A percentile compares a stretch with the other conserved stretches of the same genome.
These are phyloP conservation scores for Penicillium parvum DNA, from an alignment of 495 filamentous ascomycete genomes.

Conservation along the genomic window DNA sequence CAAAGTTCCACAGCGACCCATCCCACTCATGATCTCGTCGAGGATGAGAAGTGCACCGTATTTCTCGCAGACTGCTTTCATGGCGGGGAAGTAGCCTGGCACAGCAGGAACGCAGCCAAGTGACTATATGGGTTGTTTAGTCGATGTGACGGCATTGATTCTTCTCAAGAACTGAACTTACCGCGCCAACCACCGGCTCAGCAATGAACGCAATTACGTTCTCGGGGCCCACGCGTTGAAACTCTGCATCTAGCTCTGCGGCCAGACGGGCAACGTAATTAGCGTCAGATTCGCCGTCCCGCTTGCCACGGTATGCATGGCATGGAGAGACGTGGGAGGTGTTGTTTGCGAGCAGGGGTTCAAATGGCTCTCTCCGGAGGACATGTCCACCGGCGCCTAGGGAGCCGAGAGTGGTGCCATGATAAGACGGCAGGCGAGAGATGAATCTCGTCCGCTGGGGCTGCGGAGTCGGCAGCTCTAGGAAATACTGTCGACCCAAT, in stretches of 20 bases:
- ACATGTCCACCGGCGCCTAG: conserved; percentile 61
- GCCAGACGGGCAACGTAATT: conserved; percentile 57
- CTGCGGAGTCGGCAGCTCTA: conserved; percentile 48
- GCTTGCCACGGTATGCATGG: conserved; percentile 58
- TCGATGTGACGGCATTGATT: background rate
- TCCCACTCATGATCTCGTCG: conserved; percentile 79
- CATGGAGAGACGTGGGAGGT: conserved; percentile 66
- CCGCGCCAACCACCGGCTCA: conserved; percentile 63
- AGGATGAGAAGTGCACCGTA: conserved; percentile 65
- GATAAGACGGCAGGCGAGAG: conserved; percentile 64
- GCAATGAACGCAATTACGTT: conserved; percentile 74
- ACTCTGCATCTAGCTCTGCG: conserved; percentile 69
- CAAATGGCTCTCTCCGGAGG: conserved; percentile 58
- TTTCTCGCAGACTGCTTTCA: conserved; percentile 58
- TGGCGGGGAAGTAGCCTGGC: conserved; percentile 59
- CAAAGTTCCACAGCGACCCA: conserved; percentile 63
- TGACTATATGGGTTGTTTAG: conserved; percentile 17
- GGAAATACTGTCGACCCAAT: conserved; percentile 57
- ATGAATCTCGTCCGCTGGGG: conserved; percentile 57
- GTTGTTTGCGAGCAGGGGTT: conserved; percentile 58
- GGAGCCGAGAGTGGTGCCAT: conserved; percentile 68
- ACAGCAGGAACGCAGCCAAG: conserved; percentile 62
- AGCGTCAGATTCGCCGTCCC: conserved; percentile 38
- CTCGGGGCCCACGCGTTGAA: conserved; percentile 63
- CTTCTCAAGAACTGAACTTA: conserved; percentile 17